Base-by-base conservation (phyloP, 805 yeast species). In the Tetrapisispora arboricola region DNA sequence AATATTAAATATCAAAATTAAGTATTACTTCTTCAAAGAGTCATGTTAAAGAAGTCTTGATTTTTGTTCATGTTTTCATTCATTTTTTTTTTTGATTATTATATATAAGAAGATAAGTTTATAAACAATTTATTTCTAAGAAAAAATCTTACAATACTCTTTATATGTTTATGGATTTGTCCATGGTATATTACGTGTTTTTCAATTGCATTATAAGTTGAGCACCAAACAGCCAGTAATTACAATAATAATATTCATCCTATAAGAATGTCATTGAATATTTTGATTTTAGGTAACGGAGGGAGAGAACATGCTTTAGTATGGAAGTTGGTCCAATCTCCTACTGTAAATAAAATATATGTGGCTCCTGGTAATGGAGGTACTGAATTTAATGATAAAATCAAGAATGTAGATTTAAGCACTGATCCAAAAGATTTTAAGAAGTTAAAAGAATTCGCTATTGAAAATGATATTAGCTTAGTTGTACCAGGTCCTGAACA, bases 401-500 rank as follows among this genome's bases (percentile, higher is more conserved):
- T 83, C 33, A 68, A 71, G 44, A 84, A 84, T 56, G 77, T 92
- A 35, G 71, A 81, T 6, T 76, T 85, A 58, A 77, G 78, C 28
- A 72, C 83, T 6, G 61, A 76, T 20, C 75, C 78, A 45, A 65
- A 64, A n/a, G 81, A 87, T 50, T 92, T 92, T 53, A 71, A 71
- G 1, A 64, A 67, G 25, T 71, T 92, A 46, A 84, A 78, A 42
- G 66, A 77, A 44, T 88, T 88, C 63, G 95, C 96, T 6, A 58
- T 70, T 13, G 74, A 74, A 22, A 67, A 88, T 41, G 53, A 73
- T 5, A 72, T 92, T 40, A 73, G 70, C 39, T 68, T 92, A 42
- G 97, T 86, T 5, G 71, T 92, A 33, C 97, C 98, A 28, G 99
- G 99, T 26, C 99, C 99, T n/a, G 99, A 92, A 65, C 95, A 87